Evolutionary conservation across 2,329 filamentous ascomycete species (phyloP).

Genomic region (Penicillium sp.): DNA sequence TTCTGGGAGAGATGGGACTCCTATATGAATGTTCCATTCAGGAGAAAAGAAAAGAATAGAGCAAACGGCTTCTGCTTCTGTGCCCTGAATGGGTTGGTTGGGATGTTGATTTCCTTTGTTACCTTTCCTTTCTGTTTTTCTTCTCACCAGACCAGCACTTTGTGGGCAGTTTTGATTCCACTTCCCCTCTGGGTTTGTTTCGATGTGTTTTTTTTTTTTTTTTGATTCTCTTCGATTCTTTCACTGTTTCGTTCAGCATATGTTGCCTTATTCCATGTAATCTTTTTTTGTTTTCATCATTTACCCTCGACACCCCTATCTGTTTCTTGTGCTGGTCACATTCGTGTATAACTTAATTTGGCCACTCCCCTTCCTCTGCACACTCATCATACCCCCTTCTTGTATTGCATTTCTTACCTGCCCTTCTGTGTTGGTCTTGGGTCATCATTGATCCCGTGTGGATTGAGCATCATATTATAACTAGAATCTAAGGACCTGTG

Average conservation of each 20-base stretch:
- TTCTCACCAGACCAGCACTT: constrained; percentile 16
- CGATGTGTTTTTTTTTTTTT: constrained; percentile 24
- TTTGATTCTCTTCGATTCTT: constrained; percentile 10
- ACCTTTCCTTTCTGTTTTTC: constrained; percentile 3
- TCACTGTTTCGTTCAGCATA: constrained; percentile 21
- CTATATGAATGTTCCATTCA: constrained; percentile 9
- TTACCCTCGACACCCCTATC: constrained; percentile 12
- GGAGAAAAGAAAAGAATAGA: constrained; percentile 17
- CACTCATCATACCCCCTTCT: constrained; percentile 31
- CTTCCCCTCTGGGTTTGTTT: constrained; percentile 32
- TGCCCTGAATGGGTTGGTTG: constrained; percentile 1
- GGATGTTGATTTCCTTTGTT: constrained; percentile 46
- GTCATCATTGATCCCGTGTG: constrained; percentile 14
- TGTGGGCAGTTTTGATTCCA: constrained; percentile 31
- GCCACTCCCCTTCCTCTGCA: constrained; percentile 25
- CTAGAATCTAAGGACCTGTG: too few species aligned
- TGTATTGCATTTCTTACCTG: constrained; percentile 29
- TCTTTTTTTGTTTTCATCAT: constrained; percentile 22
- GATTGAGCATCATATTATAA: constrained; percentile 23
- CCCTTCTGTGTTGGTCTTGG: constrained; percentile 23
- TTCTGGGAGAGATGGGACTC: constrained; percentile 4
- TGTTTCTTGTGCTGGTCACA: constrained; percentile 41
- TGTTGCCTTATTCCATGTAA: constrained; percentile 32
- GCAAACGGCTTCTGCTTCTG: constrained; percentile 16
- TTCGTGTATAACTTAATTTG: constrained; percentile 38